Evolutionary conservation across 176 grass and related monocot genomes (phyloP).

Genomic region (Raddia guianensis): DNA sequence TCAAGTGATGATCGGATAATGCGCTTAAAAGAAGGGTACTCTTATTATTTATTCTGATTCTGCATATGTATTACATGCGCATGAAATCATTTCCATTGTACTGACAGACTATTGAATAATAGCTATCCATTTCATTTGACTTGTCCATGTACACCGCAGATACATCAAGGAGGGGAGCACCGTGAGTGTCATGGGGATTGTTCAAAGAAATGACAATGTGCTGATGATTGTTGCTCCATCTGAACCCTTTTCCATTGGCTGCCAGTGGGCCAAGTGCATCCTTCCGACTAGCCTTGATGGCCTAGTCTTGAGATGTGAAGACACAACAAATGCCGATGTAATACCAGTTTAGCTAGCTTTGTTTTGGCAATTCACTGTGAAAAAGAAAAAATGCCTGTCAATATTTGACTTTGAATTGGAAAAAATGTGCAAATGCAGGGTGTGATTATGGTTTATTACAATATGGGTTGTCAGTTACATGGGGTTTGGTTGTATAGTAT

Average conservation of each 20-base stretch:
- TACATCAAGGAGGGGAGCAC: conserved; percentile 82
- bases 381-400: not conserved
- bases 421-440: conserved; percentile 51
- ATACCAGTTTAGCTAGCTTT: conserved; percentile 63
- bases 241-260: conserved; percentile 65
- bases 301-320: conserved; percentile 64
- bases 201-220: conserved; percentile 65
- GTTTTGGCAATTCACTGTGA: not conserved
- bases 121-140: conserved; percentile 13
- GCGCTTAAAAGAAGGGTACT: conserved; percentile 97
- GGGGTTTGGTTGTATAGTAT: conserved; percentile 49
- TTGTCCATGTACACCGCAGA: conserved; percentile 7
- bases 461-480: conserved; percentile 8
- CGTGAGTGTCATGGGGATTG: conserved; percentile 75
- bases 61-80: not conserved
- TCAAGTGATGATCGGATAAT: conserved; percentile 74
- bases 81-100: not conserved
- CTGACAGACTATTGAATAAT: not conserved
- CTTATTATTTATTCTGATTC: not conserved
- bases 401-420: conserved; percentile 42
- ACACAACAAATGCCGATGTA: conserved; percentile 70
- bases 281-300: conserved; percentile 60
- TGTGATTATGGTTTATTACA: conserved; percentile 49
- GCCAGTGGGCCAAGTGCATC: conserved; percentile 72
- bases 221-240: conserved; percentile 77